These are phyloP conservation scores for Xylaria sp. DNA, from an alignment of 2,329 filamentous ascomycete genomes.

Conservation along the genomic window DNA sequence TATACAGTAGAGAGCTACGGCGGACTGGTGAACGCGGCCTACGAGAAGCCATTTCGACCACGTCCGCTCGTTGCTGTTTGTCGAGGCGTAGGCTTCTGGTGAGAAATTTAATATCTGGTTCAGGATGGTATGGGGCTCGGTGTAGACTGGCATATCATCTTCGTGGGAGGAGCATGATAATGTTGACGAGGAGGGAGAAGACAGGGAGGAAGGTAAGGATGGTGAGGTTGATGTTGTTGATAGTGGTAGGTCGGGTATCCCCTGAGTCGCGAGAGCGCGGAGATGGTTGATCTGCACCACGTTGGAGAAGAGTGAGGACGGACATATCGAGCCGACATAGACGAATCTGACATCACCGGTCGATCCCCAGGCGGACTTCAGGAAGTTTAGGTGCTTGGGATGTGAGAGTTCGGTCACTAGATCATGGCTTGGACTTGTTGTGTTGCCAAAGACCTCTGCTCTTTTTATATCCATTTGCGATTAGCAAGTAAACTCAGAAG, in stretches of 20 bases:
- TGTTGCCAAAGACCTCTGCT: constrained; percentile 49
- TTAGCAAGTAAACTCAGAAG: not conserved
- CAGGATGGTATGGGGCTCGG: constrained; percentile 41
- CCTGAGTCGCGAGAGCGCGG: constrained; percentile 21
- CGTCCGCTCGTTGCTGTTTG: constrained; percentile 33
- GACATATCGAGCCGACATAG: constrained; percentile 39
- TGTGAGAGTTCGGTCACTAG: constrained; percentile 35
- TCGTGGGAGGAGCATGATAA: not conserved
- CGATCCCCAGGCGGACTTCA: constrained; percentile 40
- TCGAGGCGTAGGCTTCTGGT: constrained; percentile 44
- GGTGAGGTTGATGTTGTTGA: not conserved
- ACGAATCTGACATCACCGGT: not conserved
- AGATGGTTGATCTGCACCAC: constrained; percentile 35
- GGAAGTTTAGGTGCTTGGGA: constrained; percentile 42
- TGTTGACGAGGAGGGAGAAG: not conserved
- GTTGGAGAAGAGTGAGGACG: constrained; percentile 21
- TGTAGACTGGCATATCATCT: not conserved
- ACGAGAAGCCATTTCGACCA: constrained; percentile 48
- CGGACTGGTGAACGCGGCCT: constrained; percentile 47
- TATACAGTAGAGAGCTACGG: constrained; percentile 46
- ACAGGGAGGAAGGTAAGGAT: not conserved
- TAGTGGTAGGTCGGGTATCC: not conserved
- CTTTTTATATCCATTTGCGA: constrained; percentile 37
- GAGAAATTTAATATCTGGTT: constrained; percentile 46
- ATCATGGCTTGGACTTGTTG: constrained; percentile 49